Conservation (phyloP, 345 rosid genomes). For the Kandelia obovata region DNA sequence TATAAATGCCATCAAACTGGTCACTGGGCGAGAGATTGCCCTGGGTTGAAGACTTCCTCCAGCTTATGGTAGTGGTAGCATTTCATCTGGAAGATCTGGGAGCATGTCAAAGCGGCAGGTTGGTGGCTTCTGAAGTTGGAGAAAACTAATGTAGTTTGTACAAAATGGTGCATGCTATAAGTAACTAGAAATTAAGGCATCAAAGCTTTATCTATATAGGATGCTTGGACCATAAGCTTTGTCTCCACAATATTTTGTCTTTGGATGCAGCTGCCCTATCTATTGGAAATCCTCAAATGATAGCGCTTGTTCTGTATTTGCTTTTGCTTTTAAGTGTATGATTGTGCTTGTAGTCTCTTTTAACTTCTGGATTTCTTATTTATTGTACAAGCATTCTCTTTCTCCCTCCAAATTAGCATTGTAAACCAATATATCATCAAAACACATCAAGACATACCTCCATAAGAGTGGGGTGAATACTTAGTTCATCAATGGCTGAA, state of each 20-base stretch:
- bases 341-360: too few relatives aligned
- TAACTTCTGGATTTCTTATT: too few relatives aligned
- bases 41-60: conserved; percentile 35
- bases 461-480: too few relatives aligned
- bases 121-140: conserved; percentile 38
- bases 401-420: too few relatives aligned
- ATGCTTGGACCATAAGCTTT: neutral
- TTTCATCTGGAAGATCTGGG: conserved; percentile 45
- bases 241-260: neutral
- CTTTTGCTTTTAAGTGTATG: too few relatives aligned
- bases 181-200: neutral
- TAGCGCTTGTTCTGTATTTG: too few relatives aligned
- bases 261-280: neutral
- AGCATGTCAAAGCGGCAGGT: conserved; percentile 44
- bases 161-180: conserved; percentile 1
- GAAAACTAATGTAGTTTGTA: conserved; percentile 8
- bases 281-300: neutral
- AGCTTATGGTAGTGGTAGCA: conserved; percentile 39
- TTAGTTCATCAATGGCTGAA: too few relatives aligned
- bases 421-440: too few relatives aligned
- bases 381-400: too few relatives aligned
- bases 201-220: conserved; percentile 5
- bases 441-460: too few relatives aligned
- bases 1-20: conserved; percentile 59
- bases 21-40: conserved; percentile 70